Conservation (phyloP, 345 rosid genomes). For the Gossypium mustelinum region DNA sequence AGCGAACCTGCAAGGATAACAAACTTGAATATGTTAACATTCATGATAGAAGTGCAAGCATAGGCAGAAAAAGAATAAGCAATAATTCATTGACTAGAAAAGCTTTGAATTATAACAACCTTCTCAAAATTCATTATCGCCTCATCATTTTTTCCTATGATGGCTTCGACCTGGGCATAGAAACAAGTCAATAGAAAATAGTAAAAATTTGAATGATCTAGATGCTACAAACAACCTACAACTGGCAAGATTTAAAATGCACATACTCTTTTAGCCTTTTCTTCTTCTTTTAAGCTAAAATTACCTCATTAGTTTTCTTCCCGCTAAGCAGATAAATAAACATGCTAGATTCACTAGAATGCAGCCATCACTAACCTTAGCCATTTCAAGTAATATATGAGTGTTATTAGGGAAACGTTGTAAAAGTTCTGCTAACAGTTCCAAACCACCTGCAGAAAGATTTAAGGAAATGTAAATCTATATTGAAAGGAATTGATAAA, state of each 20-base stretch:
- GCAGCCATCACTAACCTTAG: constrained; percentile 62
- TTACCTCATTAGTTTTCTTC: background rate
- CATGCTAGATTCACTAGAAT: constrained; percentile 8
- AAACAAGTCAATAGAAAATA: constrained; percentile 22
- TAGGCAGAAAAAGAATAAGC: background rate
- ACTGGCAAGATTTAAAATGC: background rate
- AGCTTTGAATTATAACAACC: constrained; percentile 35
- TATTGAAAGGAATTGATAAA: constrained; percentile 1
- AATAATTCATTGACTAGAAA: constrained; percentile 10
- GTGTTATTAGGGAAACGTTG: constrained; percentile 87
- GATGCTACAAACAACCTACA: constrained; percentile 5
- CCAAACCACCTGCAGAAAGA: constrained; percentile 77
- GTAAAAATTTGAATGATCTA: constrained; percentile 13
- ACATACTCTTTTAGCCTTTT: background rate
- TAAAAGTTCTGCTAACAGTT: constrained; percentile 68
- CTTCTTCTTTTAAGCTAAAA: background rate
- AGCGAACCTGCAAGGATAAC: constrained; percentile 65
- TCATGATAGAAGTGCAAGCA: background rate
- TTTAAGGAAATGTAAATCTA: constrained; percentile 1
- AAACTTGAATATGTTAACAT: constrained; percentile 9
- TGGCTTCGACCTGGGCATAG: constrained; percentile 77
- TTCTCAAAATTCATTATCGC: constrained; percentile 88
- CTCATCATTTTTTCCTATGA: constrained; percentile 86
- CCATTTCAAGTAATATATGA: constrained; percentile 88
- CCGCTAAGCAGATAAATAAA: background rate